A percentile compares a stretch with the other conserved stretches of the same genome.
Evolutionary conservation across 441 rosid species (phyloP).

Genomic region (Viola pubescens): DNA sequence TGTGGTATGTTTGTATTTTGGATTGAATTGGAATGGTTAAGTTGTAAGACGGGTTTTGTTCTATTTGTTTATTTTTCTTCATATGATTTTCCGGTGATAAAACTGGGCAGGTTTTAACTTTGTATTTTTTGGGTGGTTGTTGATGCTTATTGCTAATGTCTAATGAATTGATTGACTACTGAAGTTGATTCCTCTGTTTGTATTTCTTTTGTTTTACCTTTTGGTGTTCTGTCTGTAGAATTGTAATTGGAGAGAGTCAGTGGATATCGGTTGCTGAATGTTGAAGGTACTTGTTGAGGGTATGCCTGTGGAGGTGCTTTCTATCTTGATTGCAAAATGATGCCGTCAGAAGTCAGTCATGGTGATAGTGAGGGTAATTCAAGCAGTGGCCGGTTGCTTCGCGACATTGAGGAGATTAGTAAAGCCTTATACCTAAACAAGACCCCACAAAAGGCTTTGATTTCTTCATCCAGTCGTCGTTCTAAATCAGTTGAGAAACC

Average conservation of each 20-base stretch:
- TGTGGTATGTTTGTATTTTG: no score
- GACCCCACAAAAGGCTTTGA: constrained; percentile 30
- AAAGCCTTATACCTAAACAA: constrained; percentile 54
- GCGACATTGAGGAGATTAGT: constrained; percentile 70
- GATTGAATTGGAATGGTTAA: no score
- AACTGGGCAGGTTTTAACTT: no score
- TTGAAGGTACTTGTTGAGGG: constrained; percentile 9
- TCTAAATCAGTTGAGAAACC: constrained; percentile 43
- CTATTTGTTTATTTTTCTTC: no score
- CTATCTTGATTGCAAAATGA: constrained; percentile 21
- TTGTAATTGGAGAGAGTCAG: constrained; percentile 2
- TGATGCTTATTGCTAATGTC: neutral
- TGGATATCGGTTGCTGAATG: constrained; percentile 1
- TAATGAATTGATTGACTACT: neutral
- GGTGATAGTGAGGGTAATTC: constrained; percentile 26
- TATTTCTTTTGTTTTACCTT: neutral
- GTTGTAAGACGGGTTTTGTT: no score
- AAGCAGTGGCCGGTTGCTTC: constrained; percentile 44
- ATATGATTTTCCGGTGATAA: no score
- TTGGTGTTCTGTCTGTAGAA: neutral
- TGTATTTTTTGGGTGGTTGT: neutral
- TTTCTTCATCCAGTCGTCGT: constrained; percentile 30
- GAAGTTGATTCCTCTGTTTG: neutral
- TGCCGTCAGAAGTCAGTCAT: constrained; percentile 25
- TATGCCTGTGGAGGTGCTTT: constrained; percentile 11